Evolutionary conservation across 495 filamentous ascomycete species (phyloP).

Genomic region (Amniculicola lignicola): DNA sequence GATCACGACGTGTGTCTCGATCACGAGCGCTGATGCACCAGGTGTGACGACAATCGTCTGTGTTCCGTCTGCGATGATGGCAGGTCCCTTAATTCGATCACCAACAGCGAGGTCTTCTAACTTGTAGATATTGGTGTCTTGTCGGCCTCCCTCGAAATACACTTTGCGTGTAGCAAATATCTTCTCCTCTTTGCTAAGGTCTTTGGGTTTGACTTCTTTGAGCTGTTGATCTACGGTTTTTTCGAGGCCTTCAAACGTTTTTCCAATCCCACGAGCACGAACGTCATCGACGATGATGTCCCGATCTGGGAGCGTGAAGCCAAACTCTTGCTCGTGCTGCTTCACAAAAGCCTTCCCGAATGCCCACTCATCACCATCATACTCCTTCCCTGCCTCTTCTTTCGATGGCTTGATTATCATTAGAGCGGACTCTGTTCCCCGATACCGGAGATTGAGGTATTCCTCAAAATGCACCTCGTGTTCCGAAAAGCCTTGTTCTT

Average conservation of each 20-base stretch:
- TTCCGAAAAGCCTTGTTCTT: conserved; percentile 72
- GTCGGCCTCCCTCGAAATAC: conserved; percentile 71
- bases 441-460: conserved; percentile 86
- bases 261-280: conserved; percentile 81
- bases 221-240: conserved; percentile 79
- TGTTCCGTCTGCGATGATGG: conserved; percentile 89
- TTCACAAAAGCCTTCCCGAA: conserved; percentile 80
- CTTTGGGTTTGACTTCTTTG: conserved; percentile 56
- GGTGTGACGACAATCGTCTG: conserved; percentile 94
- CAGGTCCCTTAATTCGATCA: conserved; percentile 77
- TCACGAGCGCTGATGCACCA: conserved; percentile 67
- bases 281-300: conserved; percentile 94
- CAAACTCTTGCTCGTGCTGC: conserved; percentile 92
- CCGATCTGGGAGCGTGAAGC: conserved; percentile 82
- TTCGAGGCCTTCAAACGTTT: conserved; percentile 73
- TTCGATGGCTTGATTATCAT: conserved; percentile 69
- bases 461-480: conserved; percentile 75
- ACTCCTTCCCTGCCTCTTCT: conserved; percentile 57
- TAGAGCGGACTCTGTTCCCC: conserved; percentile 81
- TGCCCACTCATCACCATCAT: conserved; percentile 64
- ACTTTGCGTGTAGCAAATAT: conserved; percentile 55
- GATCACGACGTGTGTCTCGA: conserved; percentile 69
- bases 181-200: conserved; percentile 53
- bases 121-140: conserved; percentile 81
- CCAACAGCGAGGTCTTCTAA: conserved; percentile 73